Base-by-base conservation (phyloP, 441 rosid genomes). In the Hura crepitans region DNA sequence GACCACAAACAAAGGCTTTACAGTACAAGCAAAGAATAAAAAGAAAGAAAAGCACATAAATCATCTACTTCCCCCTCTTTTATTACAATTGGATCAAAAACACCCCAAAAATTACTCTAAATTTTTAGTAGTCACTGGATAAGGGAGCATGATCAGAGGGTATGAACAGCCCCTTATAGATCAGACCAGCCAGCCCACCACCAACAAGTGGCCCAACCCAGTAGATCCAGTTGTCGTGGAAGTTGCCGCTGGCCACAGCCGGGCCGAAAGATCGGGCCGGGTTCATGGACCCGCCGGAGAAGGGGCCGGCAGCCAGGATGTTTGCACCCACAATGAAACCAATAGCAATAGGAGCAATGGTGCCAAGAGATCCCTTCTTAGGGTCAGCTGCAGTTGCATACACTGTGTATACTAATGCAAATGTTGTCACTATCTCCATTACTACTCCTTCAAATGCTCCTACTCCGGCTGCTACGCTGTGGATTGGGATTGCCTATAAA, bases 181-280 rank as follows among this genome's bases (percentile, higher is more conserved):
- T 33, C 49, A 85, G 82, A 6, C 96, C 96, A 25, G 98, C 97
- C 11, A 90, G 83, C 11, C 92, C 98, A 66, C 98, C 98, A 0
- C 98, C 98, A n/a, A 89, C 9, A 6, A 93, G 92, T 35, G 98
- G 97, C 3, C 97, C 96, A 12, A 84, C 93, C 98, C 97, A 93
- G 76, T 93, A 89, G 78, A 90, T 87, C 97, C 97, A 93, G 82
- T 87, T 90, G 79, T 82, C 96, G 6, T 80, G 81, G 87, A 83
- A 90, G 79, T 93, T 83, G 2, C 98, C 97, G 1, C 92, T 89
- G 1, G 74, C 91, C 28, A 93, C 94, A 0, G 97, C 97, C 0
- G 96, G 98, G 37, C 98, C 98, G 25, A 93, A 93, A n/a, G 98
- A 91, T 4, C 96, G 89, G n/a, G 97, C 98, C 0, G 98, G 96